Evolutionary conservation across 1,284 basidiomycete species (phyloP).

Genomic region (Puccinia horiana): DNA sequence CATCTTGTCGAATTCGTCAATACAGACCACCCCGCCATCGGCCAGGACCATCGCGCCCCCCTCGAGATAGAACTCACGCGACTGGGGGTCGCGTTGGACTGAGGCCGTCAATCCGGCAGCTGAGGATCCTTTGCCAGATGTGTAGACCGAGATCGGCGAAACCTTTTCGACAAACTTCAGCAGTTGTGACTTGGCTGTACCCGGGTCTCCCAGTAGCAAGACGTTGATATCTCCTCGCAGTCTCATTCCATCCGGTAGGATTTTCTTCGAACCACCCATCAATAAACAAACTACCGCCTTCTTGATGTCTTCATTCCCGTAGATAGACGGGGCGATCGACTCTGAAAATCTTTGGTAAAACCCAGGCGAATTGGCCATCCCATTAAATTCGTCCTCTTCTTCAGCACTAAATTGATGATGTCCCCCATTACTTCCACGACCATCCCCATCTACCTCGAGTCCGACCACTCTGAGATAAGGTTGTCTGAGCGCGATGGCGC

Average conservation of each 20-base stretch:
- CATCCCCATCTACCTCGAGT: slow-evolving; percentile 76
- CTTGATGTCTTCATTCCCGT: slow-evolving; percentile 96
- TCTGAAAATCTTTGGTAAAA: slow-evolving; percentile 92
- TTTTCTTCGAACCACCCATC: slow-evolving; percentile 93
- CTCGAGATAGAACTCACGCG: slow-evolving; percentile 96
- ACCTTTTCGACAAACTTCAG: slow-evolving; percentile 99
- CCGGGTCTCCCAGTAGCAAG: slow-evolving; percentile 90
- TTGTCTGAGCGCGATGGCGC: slow-evolving; percentile 80
- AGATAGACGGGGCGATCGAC: slow-evolving; percentile 96
- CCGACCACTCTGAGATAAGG: slow-evolving; percentile 93
- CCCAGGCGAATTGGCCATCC: slow-evolving; percentile 81
- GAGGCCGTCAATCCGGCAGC: slow-evolving; percentile 97
- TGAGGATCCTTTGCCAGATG: slow-evolving; percentile 95
- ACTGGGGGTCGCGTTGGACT: slow-evolving; percentile 87
- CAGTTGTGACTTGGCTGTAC: slow-evolving; percentile 95
- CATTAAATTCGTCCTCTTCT: slow-evolving; percentile 91
- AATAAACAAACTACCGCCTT: slow-evolving; percentile 95
- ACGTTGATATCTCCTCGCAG: slow-evolving; percentile 98
- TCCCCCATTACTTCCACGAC: slow-evolving; percentile 67
- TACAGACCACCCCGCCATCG: slow-evolving; percentile 96
- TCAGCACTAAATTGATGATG: slow-evolving; percentile 79
- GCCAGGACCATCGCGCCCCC: slow-evolving; percentile 99
- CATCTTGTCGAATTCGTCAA: slow-evolving; percentile 99
- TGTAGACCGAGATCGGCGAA: slow-evolving; percentile 92
- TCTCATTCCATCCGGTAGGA: slow-evolving; percentile 95